phyloP scores from a whole-genome alignment of 139 green algal species.

The Zygnema circumcarinatum region DNA sequence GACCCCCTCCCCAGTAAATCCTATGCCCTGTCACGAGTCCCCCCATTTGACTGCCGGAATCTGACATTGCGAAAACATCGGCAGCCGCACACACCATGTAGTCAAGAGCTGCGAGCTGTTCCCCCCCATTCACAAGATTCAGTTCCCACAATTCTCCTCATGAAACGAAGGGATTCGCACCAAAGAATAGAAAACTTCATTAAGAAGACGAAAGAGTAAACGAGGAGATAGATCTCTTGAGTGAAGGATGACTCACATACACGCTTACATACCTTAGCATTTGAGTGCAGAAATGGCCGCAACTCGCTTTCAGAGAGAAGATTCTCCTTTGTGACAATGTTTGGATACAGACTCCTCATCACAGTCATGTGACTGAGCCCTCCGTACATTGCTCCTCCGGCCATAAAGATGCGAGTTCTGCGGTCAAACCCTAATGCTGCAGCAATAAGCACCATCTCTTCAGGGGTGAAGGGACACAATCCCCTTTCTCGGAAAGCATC shows the following conservation, averaged over 20 bases:
- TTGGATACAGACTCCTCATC: slow-evolving; percentile 31
- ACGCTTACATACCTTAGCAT: slow-evolving; percentile 1
- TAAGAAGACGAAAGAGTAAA: too few species aligned
- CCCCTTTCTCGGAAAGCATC: slow-evolving; percentile 20
- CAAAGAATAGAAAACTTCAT: too few species aligned
- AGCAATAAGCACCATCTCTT: slow-evolving; percentile 39
- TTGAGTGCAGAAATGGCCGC: slow-evolving; percentile 9
- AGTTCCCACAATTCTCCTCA: slow-evolving; percentile 1
- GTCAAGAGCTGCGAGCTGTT: slow-evolving; percentile 39
- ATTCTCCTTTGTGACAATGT: slow-evolving; percentile 41
- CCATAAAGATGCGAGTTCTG: slow-evolving; percentile 36
- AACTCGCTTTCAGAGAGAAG: slow-evolving; percentile 42
- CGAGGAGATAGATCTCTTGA: too few species aligned
- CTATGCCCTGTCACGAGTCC: slow-evolving; percentile 32
- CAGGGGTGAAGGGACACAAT: slow-evolving; percentile 46
- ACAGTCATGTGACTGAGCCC: background rate
- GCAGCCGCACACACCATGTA: slow-evolving; percentile 25
- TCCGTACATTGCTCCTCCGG: slow-evolving; percentile 23
- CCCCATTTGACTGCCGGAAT: slow-evolving; percentile 36
- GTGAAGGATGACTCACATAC: too few species aligned
- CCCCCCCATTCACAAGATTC: background rate
- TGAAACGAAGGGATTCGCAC: too few species aligned
- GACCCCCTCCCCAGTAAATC: slow-evolving; percentile 34
- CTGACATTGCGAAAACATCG: slow-evolving; percentile 28
- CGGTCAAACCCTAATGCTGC: slow-evolving; percentile 30